A percentile compares a stretch with the other conserved stretches of the same genome.
phyloP scores from a whole-genome alignment of 2,329 filamentous ascomycete genomes.

The Fusarium haematococcum region DNA sequence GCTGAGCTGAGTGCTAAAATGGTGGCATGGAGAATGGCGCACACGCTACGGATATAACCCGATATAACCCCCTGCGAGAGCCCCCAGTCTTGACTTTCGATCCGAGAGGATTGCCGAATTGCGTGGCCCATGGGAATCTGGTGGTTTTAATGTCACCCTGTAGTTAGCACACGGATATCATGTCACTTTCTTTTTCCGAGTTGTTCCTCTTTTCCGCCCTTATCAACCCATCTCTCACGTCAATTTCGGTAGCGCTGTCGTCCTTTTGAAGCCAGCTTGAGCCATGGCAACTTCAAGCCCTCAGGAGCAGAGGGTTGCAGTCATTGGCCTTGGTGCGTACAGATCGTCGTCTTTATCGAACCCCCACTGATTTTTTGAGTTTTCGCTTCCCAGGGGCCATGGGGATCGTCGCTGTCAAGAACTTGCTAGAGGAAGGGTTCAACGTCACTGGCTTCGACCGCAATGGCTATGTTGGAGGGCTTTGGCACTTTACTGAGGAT shows the following conservation, averaged over 20 bases:
- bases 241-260: not conserved
- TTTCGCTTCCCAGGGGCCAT: constrained; percentile 46
- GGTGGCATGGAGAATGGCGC: not conserved
- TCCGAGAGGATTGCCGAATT: not conserved
- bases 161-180: not conserved
- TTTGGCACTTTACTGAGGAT: constrained; percentile 56
- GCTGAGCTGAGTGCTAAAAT: not conserved
- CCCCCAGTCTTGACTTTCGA: not conserved
- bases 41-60: not conserved
- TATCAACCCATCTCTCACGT: not conserved
- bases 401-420: constrained; percentile 56
- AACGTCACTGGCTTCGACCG: constrained; percentile 57
- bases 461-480: constrained; percentile 54
- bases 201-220: not conserved
- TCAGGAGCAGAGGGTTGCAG: constrained; percentile 26
- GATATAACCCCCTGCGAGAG: not conserved
- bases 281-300: constrained; percentile 14
- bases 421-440: constrained; percentile 58
- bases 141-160: not conserved
- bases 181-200: not conserved
- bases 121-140: not conserved
- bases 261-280: not conserved
- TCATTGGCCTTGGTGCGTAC: constrained; percentile 27
- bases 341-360: not conserved
- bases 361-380: not conserved